Evolutionary conservation across 2,329 filamentous ascomycete genomes (phyloP), one percentile per base, ranked within the genome.

Genomic region (Xylaria sp.): DNA sequence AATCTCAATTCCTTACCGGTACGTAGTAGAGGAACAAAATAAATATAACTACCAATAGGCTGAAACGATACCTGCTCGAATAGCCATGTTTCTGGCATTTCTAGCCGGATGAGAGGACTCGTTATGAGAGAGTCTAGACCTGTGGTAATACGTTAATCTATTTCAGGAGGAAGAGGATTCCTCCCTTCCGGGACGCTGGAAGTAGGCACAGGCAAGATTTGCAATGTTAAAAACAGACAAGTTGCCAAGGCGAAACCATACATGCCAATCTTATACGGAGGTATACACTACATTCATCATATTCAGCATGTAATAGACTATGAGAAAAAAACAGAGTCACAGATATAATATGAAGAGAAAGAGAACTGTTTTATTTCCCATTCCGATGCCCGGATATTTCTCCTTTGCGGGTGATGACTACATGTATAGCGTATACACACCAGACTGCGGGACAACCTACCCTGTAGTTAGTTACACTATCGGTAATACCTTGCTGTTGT

Each of bases 161-260:
- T 66, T 54, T 40, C 62, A 66, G 37, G 65, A 60, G 65, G 32
- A 25, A 23, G 58, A 23, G 54, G 27, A 60, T 51, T 51, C 44
- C 44, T 47, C 23, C 32, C 58, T 67, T 47, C 62, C 21, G 5
- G 12, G 44, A 12, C 21, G 32, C 65, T 53, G 53, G 65, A 29
- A 53, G 37, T 47, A 35, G 10, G 32, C 32, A 35, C 3, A 10
- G 10, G 18, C 32, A 44, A 50, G 63, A 65, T 65, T 61, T 44
- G 53, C 63, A 51, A 51, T 44, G 50, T 44, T 23, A 10, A 47
- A 23, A 47, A 55, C 18, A 50, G 35, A n/a, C 50, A 54, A 44
- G 47, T 21, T 50, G 25, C 25, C 25, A 47, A 54, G 51, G 25
- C 40, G 27, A 55, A 47, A 57, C 16, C n/a, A n/a, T 55, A n/a